Evolutionary conservation across 345 rosid genomes (phyloP).

Genomic region (Noccaea caerulescens): DNA sequence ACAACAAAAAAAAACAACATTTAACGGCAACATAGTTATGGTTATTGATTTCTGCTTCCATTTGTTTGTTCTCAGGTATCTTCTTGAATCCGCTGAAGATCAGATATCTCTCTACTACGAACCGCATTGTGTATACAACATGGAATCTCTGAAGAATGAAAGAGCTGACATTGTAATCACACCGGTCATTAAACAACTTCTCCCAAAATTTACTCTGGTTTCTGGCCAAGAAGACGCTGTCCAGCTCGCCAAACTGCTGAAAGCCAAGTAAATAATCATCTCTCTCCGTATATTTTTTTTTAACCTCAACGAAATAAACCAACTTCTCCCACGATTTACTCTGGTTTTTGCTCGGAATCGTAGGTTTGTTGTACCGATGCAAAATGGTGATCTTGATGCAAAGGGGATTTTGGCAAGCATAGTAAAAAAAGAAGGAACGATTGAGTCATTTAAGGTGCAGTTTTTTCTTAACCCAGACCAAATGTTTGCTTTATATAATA

Average conservation of each 20-base stretch:
- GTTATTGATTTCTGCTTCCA: background rate
- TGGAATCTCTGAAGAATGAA: conserved; percentile 61
- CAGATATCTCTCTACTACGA: conserved; percentile 78
- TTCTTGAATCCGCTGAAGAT: conserved; percentile 60
- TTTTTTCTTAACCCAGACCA: conserved; percentile 16
- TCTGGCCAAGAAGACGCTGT: conserved; percentile 98
- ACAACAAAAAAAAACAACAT: background rate
- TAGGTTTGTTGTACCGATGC: conserved; percentile 86
- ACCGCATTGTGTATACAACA: conserved; percentile 82
- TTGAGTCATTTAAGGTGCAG: conserved; percentile 78
- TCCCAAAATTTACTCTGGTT: conserved; percentile 82
- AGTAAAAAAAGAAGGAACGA: conserved; percentile 68
- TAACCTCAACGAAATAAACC: background rate
- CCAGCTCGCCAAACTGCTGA: conserved; percentile 71
- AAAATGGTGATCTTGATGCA: conserved; percentile 85
- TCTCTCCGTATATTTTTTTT: background rate
- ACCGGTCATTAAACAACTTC: conserved; percentile 91
- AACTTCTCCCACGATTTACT: no score
- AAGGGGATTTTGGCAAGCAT: conserved; percentile 72
- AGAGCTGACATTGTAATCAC: conserved; percentile 82
- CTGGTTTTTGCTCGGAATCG: conserved; percentile 25
- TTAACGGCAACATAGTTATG: background rate
- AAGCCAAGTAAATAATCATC: conserved; percentile 63
- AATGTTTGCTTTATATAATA: background rate
- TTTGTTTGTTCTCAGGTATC: conserved; percentile 51